A percentile compares a stretch with the other conserved stretches of the same genome.
Conservation (phyloP, 257 asterid species). For the Nicotiana tabacum region DNA sequence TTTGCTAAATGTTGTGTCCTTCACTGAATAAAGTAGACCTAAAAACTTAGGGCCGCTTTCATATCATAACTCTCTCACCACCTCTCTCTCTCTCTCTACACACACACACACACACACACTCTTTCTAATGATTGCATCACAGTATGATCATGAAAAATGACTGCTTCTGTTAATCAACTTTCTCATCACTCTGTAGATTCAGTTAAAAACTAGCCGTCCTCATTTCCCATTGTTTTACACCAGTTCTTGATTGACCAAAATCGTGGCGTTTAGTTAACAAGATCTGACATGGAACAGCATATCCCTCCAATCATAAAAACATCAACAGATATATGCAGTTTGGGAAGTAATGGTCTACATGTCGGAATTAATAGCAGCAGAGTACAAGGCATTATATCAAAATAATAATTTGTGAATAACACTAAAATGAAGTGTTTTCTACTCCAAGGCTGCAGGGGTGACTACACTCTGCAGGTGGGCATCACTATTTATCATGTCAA, state of each 20-base stretch:
- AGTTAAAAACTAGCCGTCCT: not conserved
- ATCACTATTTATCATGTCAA: conserved; percentile 2
- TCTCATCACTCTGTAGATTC: not conserved
- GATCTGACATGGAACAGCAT: not conserved
- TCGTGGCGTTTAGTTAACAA: not conserved
- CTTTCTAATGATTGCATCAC: not conserved
- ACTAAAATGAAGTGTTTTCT: not conserved
- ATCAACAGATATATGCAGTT: not conserved
- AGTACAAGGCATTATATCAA: not conserved
- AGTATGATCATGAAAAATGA: not conserved
- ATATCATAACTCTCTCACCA: not conserved
- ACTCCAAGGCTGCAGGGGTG: not conserved
- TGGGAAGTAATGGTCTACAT: not conserved
- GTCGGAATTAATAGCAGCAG: not conserved
- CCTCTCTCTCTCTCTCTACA: no score
- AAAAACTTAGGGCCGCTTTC: not conserved
- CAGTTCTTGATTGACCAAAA: not conserved
- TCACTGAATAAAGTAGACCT: not conserved
- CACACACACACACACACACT: not conserved
- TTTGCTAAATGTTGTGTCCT: not conserved
- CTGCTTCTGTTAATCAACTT: not conserved
- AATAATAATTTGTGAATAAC: not conserved
- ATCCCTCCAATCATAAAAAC: not conserved
- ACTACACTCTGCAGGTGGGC: not conserved
- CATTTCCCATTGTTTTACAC: not conserved